phyloP scores from a whole-genome alignment of 495 filamentous ascomycete species.

The Penicillium samsonianum region DNA sequence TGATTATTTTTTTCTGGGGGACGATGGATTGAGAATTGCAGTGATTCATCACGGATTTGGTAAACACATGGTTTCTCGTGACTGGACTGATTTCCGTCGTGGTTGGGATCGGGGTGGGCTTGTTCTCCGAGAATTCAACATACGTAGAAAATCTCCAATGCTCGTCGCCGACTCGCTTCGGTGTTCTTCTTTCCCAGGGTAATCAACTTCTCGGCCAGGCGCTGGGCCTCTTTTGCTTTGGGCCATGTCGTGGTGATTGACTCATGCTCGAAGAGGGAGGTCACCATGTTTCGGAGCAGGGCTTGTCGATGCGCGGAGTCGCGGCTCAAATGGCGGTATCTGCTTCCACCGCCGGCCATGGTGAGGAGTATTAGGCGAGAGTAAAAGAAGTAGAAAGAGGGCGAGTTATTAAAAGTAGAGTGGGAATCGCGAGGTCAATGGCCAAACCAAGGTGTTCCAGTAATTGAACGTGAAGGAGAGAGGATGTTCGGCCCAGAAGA shows the following conservation, averaged over 20 bases:
- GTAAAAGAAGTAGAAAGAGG: background rate
- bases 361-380: constrained; percentile 17
- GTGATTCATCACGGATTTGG: background rate
- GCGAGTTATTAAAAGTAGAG: background rate
- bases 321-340: constrained; percentile 85
- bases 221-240: constrained; percentile 96
- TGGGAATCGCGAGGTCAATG: constrained; percentile 1
- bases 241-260: constrained; percentile 90
- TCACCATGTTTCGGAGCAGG: constrained; percentile 92
- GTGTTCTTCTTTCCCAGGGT: constrained; percentile 91
- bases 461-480: constrained; percentile 3
- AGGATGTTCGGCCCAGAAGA: constrained; percentile 38
- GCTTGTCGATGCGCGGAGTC: constrained; percentile 84
- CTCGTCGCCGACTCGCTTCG: constrained; percentile 66
- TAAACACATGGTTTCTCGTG: background rate
- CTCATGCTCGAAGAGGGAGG: constrained; percentile 91
- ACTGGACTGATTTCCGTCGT: background rate
- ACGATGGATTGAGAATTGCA: background rate
- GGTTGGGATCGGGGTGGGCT: background rate
- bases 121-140: constrained; percentile 29
- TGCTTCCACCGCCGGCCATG: constrained; percentile 83
- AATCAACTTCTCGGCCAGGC: constrained; percentile 88
- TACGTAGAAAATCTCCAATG: constrained; percentile 80
- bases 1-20: background rate
- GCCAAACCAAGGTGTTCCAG: constrained; percentile 6